phyloP scores from a whole-genome alignment of 345 rosid genomes.

The Syzygium aromaticum region DNA sequence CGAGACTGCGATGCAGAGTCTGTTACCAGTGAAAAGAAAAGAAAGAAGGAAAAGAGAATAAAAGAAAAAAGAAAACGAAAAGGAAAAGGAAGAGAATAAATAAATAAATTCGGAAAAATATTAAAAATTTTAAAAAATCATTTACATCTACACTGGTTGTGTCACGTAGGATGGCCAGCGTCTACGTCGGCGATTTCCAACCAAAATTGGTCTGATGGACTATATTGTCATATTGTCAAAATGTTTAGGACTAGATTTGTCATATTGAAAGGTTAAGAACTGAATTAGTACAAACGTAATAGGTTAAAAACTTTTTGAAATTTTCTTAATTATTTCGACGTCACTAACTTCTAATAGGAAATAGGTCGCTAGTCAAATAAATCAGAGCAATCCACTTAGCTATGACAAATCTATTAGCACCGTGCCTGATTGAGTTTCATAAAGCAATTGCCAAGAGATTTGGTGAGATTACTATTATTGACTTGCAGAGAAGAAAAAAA shows the following conservation, averaged over 20 bases:
- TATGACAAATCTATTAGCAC: neutral
- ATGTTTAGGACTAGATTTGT: accelerated
- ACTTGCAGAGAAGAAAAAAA: neutral
- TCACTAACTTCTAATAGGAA: neutral
- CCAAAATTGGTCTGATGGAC: accelerated
- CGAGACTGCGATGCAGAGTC: neutral
- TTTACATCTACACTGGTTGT: too few species aligned
- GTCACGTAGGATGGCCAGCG: too few species aligned
- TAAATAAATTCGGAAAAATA: too few species aligned
- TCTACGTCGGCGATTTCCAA: accelerated
- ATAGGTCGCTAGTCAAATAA: neutral
- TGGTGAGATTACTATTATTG: neutral
- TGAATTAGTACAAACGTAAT: neutral
- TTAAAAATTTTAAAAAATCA: too few species aligned
- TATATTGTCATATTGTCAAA: too few species aligned
- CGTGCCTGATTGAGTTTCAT: neutral
- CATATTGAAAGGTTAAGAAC: too few species aligned
- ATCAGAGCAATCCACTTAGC: neutral
- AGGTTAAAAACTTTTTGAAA: neutral
- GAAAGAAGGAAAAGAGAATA: too few species aligned
- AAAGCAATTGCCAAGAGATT: neutral
- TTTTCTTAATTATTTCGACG: neutral
- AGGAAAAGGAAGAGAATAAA: too few species aligned
- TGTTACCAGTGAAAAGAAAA: neutral
- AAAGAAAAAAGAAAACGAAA: neutral